These are phyloP conservation scores for Cyberlindnera amylophila DNA, from an alignment of 805 yeast species.

Conservation along the genomic window DNA sequence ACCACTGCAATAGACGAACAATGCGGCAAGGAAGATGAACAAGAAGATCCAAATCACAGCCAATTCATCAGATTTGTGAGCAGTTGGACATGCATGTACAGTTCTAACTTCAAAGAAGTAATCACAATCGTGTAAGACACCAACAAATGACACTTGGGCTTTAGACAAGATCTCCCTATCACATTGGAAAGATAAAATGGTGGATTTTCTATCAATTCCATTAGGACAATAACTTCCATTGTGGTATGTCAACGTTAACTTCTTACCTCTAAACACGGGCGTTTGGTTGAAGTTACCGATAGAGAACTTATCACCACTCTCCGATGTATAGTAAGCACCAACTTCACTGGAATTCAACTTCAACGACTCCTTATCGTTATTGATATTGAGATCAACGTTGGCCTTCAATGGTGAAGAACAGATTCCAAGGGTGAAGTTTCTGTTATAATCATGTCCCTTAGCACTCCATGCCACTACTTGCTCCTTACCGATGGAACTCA, in stretches of 20 bases:
- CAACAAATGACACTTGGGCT: conserved; percentile 67
- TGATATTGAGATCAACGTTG: conserved; percentile 25
- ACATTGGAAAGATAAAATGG: conserved; percentile 70
- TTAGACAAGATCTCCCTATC: conserved; percentile 67
- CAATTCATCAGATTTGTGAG: conserved; percentile 59
- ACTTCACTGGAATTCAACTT: conserved; percentile 40
- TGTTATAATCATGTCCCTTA: conserved; percentile 63
- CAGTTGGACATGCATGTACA: conserved; percentile 81
- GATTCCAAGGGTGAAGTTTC: conserved; percentile 71
- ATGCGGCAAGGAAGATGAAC: conserved; percentile 42
- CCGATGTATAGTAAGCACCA: conserved; percentile 56
- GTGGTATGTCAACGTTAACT: conserved; percentile 63
- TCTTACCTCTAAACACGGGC: conserved; percentile 70
- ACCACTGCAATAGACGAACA: conserved; percentile 40
- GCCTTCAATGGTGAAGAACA: conserved; percentile 53
- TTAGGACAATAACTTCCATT: conserved; percentile 63
- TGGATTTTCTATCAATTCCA: conserved; percentile 55
- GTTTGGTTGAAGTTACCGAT: conserved; percentile 59
- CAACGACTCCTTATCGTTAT: conserved; percentile 5
- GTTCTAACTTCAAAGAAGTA: conserved; percentile 83
- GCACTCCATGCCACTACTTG: conserved; percentile 53
- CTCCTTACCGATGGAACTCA: conserved; percentile 27
- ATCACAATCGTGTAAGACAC: conserved; percentile 70
- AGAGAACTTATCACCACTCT: conserved; percentile 40
- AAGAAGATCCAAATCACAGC: conserved; percentile 65